Base-by-base conservation (phyloP, 768 basidiomycete genomes). In the Mycena sanguinolenta region DNA sequence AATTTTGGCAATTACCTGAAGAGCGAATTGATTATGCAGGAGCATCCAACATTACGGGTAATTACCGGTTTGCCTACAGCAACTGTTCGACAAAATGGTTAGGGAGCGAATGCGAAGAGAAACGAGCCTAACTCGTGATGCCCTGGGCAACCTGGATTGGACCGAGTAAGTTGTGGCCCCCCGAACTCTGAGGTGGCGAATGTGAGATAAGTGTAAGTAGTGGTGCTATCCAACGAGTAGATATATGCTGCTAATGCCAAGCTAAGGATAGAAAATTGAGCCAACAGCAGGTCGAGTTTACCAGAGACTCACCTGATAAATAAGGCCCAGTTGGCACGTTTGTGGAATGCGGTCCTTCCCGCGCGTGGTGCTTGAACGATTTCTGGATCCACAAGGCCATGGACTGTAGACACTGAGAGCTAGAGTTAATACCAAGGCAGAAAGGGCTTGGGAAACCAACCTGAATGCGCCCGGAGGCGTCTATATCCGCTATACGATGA, bases 161-260 rank as follows among this genome's bases (percentile, higher is more conserved):
- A 23, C 86, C 83, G 52, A 91, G 82, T 8, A 89, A 79, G 68
- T 86, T 87, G 75, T 91, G 90, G 46, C 84, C 79, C n/a, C 5
- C 81, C 81, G 57, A 91, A 88, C 30, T 80, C 81, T 19, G 88
- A 89, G 19, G 85, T 83, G 16, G 91, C 91, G 65, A 85, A 89
- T 55, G 81, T 77, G 32, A 91, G 85, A 78, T 92, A 94, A 62
- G 84, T 86, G 73, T 82, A 90, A 2, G 92, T 94, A 9, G 92
- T 94, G 21, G 87, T 85, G 25, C 87, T 84, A 69, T 94, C 93
- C 34, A 95, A 84, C 0, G 92, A 92, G 78, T 94, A 95, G 65
- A 93, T 90, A 77, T 93, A 95, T 1, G 92, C 88, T 0, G 91
- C 90, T 0, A 92, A 85, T 17, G 84, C 92, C 65, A 94, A 78